Evolutionary conservation across 2,329 filamentous ascomycete genomes (phyloP).

Genomic region (Nakataea oryzae): DNA sequence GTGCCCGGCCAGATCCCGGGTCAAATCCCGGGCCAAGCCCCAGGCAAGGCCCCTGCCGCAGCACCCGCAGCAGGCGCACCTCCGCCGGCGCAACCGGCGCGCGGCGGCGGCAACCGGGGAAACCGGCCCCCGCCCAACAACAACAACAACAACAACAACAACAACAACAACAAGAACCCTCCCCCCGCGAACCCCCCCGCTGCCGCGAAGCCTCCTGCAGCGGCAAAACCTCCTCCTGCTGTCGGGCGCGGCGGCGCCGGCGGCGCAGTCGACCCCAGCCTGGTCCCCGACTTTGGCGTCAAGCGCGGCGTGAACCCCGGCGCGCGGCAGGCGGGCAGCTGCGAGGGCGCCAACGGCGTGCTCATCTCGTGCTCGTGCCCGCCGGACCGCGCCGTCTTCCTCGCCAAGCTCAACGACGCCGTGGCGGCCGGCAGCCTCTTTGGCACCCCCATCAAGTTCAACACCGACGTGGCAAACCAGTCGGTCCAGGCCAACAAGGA

Average conservation of each 20-base stretch:
- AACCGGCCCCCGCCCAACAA: no score
- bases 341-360: constrained; percentile 6
- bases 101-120: no score
- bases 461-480: constrained; percentile 7
- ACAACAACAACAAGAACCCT: no score
- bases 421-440: constrained; percentile 7
- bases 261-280: not conserved
- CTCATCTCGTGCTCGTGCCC: constrained; percentile 11
- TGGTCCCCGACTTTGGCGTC: constrained; percentile 5
- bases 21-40: no score
- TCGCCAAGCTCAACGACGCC: constrained; percentile 6
- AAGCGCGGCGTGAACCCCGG: not conserved
- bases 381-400: constrained; percentile 7
- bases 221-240: not conserved
- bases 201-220: no score
- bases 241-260: not conserved
- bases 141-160: no score
- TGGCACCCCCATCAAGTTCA: constrained; percentile 6
- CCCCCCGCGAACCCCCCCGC: no score
- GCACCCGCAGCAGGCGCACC: no score
- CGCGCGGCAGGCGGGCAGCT: constrained; percentile 5
- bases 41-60: no score
- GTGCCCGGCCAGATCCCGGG: no score
- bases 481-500: constrained; percentile 6
- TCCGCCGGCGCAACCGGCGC: no score